Percentiles rank a stretch among this genome's conserved stretches.
Evolutionary conservation across 768 basidiomycete genomes (phyloP).

Genomic region (Exidia glandulosa): DNA sequence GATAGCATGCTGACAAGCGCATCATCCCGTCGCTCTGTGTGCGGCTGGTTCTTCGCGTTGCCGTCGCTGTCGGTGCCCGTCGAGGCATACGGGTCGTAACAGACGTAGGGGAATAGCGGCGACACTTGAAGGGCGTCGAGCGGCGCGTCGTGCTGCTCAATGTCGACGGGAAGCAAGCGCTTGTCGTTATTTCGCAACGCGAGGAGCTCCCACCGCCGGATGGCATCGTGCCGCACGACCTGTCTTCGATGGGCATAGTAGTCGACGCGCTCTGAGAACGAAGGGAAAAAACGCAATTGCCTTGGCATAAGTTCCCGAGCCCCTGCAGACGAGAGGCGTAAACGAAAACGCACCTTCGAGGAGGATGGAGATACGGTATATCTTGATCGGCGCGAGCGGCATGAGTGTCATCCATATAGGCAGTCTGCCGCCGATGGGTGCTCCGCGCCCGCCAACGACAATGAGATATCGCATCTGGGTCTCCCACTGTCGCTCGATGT

Average conservation of each 20-base stretch:
- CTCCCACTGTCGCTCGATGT: conserved; percentile 88
- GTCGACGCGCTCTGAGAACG: conserved; percentile 63
- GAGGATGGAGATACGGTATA: conserved; percentile 58
- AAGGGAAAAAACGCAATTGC: conserved; percentile 26
- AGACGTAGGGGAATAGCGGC: conserved; percentile 17
- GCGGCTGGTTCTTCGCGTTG: neutral
- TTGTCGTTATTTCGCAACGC: conserved; percentile 42
- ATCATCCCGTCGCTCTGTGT: conserved; percentile 9
- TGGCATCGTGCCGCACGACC: conserved; percentile 57
- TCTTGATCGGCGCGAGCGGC: conserved; percentile 74
- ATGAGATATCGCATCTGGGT: conserved; percentile 75
- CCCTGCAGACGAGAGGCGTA: too few species aligned
- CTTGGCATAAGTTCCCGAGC: neutral
- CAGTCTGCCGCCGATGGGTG: conserved; percentile 73
- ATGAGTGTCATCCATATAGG: conserved; percentile 72
- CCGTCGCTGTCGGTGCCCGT: conserved; percentile 4
- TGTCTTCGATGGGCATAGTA: conserved; percentile 64
- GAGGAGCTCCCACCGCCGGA: conserved; percentile 50
- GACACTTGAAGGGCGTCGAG: conserved; percentile 35
- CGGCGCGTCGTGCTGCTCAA: conserved; percentile 55
- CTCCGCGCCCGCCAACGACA: conserved; percentile 58
- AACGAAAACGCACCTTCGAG: conserved; percentile 59
- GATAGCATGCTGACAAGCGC: conserved; percentile 24
- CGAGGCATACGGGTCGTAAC: conserved; percentile 16
- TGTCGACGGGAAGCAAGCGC: conserved; percentile 64